Evolutionary conservation across 148 eudicot species (phyloP).

Genomic region (Dysphania ambrosioides): DNA sequence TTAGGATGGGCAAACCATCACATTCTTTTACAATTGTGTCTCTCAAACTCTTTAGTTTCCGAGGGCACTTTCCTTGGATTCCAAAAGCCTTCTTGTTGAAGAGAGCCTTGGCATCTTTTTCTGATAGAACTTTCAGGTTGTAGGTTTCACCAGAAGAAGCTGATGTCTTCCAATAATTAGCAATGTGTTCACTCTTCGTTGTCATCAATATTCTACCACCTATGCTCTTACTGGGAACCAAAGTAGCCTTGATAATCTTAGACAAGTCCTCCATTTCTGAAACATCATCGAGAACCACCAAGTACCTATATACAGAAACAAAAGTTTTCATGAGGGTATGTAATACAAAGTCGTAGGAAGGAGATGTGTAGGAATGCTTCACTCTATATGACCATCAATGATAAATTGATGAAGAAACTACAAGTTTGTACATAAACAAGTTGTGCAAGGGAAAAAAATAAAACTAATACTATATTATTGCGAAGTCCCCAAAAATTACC

Average conservation of each 20-base stretch:
- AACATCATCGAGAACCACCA: constrained; percentile 12
- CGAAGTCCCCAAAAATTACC: background rate
- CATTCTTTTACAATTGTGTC: constrained; percentile 10
- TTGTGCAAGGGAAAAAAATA: too few relatives aligned
- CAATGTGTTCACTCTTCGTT: background rate
- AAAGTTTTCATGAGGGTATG: too few relatives aligned
- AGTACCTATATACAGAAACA: background rate
- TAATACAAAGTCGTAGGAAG: too few relatives aligned
- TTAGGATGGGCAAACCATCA: constrained; percentile 12
- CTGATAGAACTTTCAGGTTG: background rate
- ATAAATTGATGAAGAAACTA: too few relatives aligned
- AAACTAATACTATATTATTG: too few relatives aligned
- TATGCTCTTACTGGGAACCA: background rate
- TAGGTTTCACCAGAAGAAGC: background rate
- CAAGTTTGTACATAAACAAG: too few relatives aligned
- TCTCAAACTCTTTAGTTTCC: background rate
- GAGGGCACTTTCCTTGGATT: constrained; percentile 5
- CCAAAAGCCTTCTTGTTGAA: constrained; percentile 15
- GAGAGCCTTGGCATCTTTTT: background rate
- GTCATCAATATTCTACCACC: constrained; percentile 11
- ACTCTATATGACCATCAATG: too few relatives aligned
- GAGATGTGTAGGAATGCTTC: too few relatives aligned
- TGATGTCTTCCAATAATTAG: constrained; percentile 10
- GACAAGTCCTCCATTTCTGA: constrained; percentile 3
- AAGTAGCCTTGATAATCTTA: background rate